Base-by-base conservation (phyloP, 176 grass and related monocot genomes). In the Aechmea fasciata region DNA sequence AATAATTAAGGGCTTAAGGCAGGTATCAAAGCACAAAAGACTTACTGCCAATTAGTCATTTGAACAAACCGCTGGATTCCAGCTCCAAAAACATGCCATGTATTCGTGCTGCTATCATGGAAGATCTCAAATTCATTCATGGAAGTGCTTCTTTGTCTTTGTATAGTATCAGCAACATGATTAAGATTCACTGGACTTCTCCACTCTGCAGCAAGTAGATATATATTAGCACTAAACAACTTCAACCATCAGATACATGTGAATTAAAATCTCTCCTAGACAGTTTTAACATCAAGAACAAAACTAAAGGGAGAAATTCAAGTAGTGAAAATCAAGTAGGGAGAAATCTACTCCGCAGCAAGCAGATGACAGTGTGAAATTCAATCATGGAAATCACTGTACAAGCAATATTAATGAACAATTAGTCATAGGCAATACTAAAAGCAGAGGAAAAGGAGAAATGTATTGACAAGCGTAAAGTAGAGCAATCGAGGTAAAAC, bases 11-110 rank as follows among this genome's bases (percentile, higher is more conserved):
- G 33, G 33, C 33, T 41, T 13, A 15, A 47, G 13, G 11, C 52
- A n/a, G 18, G 13, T 57, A 18, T 10, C 3, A 59, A 7, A 29
- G 11, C 41, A 65, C 22, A 75, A 52, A 83, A 47, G 19, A 84
- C 84, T 67, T 76, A 87, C 89, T 91, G 86, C 93, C 93, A 96
- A 77, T 96, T 92, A 72, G 93, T 96, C 93, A 92, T 96, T 59
- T 96, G 93, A 79, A 96, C 93, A 74, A 96, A 96, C 5, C 93
- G 83, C 75, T 89, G 81, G 50, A 96, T 85, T 80, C 93, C 93
- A 75, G 81, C 89, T 66, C 93, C 93, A 54, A 74, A 81, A 64
- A 92, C 88, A 74, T 76, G 75, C 93, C 93, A 96, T 53, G 81
- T 92, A 68, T 74, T 83, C 14, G 86, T 71, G 18, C 73, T 77